These are phyloP conservation scores for Chrysoporthe deuterocubensis DNA, from an alignment of 2,329 filamentous ascomycete genomes.

Conservation along the genomic window DNA sequence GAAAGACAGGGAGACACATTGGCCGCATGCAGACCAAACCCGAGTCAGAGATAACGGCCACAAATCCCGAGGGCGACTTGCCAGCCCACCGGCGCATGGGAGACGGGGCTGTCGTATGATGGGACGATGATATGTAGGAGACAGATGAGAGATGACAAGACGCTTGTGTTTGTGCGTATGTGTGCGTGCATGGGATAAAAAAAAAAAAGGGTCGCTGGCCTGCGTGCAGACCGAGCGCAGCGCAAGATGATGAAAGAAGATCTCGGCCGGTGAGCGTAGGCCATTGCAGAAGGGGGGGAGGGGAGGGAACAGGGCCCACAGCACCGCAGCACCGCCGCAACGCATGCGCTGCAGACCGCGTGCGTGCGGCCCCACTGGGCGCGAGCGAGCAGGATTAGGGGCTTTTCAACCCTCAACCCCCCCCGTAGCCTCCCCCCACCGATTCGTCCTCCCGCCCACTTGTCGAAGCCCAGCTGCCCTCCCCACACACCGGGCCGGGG, in stretches of 20 bases:
- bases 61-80: conserved; percentile 1
- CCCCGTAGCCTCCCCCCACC: too few species aligned
- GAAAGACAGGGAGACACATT: too few species aligned
- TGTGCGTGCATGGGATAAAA: background rate
- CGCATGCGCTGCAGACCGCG: background rate
- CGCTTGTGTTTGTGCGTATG: too few species aligned
- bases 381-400: background rate
- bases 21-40: background rate
- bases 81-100: background rate
- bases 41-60: conserved; percentile 3
- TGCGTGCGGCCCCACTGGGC: background rate
- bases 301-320: background rate
- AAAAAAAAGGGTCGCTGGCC: background rate
- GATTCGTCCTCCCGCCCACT: too few species aligned
- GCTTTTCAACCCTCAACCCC: background rate
- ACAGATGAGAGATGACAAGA: background rate
- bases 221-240: too few species aligned
- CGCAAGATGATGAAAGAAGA: too few species aligned
- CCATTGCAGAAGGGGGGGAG: background rate
- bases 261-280: too few species aligned
- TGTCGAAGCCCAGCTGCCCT: background rate
- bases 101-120: background rate
- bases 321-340: background rate
- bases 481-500: background rate
- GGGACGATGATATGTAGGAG: background rate